Percentiles rank a stretch among this genome's conserved stretches.
Conservation (phyloP, 257 asterid genomes). For the Penstemon eatonii region DNA sequence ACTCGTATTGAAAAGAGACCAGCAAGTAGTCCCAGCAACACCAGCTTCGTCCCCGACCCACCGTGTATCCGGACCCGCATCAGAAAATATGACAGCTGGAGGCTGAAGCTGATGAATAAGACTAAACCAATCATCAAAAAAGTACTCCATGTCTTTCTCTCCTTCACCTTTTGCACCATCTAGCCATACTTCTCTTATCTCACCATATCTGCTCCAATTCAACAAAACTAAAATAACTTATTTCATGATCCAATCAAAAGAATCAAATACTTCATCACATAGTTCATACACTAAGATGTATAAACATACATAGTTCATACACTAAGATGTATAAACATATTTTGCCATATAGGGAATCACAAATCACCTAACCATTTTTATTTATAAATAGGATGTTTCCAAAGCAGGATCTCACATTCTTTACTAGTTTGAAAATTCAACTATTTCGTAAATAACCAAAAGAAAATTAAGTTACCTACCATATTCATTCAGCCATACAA, state of each 20-base stretch:
- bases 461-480: no score
- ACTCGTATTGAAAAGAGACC: constrained; percentile 88
- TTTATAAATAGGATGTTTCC: no score
- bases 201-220: constrained; percentile 65
- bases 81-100: constrained; percentile 72
- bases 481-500: no score
- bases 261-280: no score
- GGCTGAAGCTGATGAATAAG: constrained; percentile 90
- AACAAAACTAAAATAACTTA: constrained; percentile 1
- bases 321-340: no score
- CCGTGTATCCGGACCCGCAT: constrained; percentile 88
- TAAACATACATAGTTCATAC: no score
- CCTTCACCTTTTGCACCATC: constrained; percentile 94
- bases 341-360: no score
- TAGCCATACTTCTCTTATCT: constrained; percentile 67
- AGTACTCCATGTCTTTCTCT: constrained; percentile 92
- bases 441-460: no score
- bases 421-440: no score
- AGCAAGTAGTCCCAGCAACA: constrained; percentile 74
- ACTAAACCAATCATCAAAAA: constrained; percentile 82
- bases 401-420: no score
- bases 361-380: no score
- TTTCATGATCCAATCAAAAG: neutral
- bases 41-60: constrained; percentile 95
- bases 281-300: no score